Base-by-base conservation (phyloP, 768 basidiomycete genomes). In the Clavulina sp. region DNA sequence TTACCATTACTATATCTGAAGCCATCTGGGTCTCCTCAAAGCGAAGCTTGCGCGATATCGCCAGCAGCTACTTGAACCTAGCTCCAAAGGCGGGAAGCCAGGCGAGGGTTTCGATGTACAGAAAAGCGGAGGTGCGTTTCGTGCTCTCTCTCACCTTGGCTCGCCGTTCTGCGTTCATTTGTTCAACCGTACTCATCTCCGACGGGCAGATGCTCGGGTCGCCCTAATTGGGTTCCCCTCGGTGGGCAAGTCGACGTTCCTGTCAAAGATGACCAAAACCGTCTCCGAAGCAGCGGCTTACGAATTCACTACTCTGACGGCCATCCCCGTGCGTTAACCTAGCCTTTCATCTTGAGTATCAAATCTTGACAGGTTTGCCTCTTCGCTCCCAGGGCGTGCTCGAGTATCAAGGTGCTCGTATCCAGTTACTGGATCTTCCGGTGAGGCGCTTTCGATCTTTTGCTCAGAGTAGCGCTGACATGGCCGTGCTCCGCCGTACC, bases 211-310 rank as follows among this genome's bases (percentile, higher is more conserved):
- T 68, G 88, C 89, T 38, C 70, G 88, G 61, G 83, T 92, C 23
- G 86, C 88, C 21, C 68, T 95, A 51, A 95, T 95, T 43, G 92
- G 93, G 5, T 95, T 96, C 66, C 93, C 92, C 0, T 93, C 91
- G 4, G 89, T 95, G 44, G 93, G 56, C 31, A 73, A 96, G 78
- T 93, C 88, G 5, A 97, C 95, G 1, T 73, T 97, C 31, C 71
- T 97, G 26, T 81, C 77, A 62, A 96, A 92, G 69, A 77, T 81
- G 53, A 99, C 95, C 0, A 81, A 91, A 57, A 99, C 95, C 0
- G 78, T 76, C 41, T 89, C 85, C 3, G 83, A 83, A 60, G 69
- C 84, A 0, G 95, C 92, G 13, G 85, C 88, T 7, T 96, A 95
- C 61, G 92, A 96, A 63, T 96, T 95, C 66, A 95, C 91, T 2